A percentile compares a stretch with the other conserved stretches of the same genome.
Evolutionary conservation across 768 basidiomycete genomes (phyloP).

Genomic region (Baorangia bicolor): DNA sequence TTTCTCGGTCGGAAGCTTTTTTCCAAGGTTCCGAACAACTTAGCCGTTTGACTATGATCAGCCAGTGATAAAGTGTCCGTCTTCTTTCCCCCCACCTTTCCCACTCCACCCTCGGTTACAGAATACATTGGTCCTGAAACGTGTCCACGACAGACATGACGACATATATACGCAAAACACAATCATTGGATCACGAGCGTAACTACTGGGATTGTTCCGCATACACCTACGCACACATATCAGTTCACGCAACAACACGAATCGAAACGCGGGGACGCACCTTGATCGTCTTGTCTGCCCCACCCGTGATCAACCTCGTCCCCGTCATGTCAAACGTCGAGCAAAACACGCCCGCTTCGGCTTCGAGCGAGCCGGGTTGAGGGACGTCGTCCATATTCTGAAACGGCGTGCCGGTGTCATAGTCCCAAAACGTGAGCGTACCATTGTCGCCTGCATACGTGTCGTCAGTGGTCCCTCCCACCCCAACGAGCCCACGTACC

Average conservation of each 20-base stretch:
- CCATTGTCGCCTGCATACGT: slow-evolving; percentile 78
- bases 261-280: slow-evolving; percentile 36
- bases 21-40: too few species aligned
- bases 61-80: too few species aligned
- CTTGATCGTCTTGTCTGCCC: slow-evolving; percentile 99
- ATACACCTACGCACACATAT: slow-evolving; percentile 43
- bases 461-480: not conserved
- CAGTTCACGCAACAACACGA: not conserved
- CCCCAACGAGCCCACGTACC: slow-evolving; percentile 42
- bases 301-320: slow-evolving; percentile 90
- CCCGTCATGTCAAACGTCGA: slow-evolving; percentile 97
- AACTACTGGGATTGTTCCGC: slow-evolving; percentile 64
- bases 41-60: not conserved
- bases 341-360: slow-evolving; percentile 95
- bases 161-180: not conserved
- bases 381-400: slow-evolving; percentile 92
- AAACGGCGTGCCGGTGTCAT: slow-evolving; percentile 90
- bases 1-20: too few species aligned
- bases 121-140: not conserved
- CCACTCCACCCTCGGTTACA: not conserved
- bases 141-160: not conserved
- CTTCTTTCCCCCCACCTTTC: too few species aligned
- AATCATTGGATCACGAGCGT: too few species aligned
- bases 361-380: slow-evolving; percentile 97
- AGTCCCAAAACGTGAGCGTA: slow-evolving; percentile 91